These are phyloP conservation scores for Cladophialophora yegresii DNA, from an alignment of 2,329 filamentous ascomycete genomes.

Conservation along the genomic window DNA sequence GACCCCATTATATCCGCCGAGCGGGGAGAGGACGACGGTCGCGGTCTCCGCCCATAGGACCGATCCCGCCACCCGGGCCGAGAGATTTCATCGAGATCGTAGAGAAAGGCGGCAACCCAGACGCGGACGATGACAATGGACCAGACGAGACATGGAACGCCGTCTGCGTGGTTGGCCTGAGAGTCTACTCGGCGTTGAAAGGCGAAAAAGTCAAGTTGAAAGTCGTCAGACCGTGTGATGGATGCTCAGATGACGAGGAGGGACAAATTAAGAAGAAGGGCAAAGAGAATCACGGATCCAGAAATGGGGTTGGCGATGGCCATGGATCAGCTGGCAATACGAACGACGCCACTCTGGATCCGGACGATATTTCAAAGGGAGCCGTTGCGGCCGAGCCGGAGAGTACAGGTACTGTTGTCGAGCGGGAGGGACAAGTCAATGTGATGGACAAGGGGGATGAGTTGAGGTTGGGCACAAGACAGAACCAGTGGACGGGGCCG, in stretches of 20 bases:
- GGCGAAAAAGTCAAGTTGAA: constrained; percentile 24
- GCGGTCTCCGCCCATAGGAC: constrained; percentile 7
- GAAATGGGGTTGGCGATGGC: neutral
- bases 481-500: neutral
- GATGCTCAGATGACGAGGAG: constrained; percentile 2
- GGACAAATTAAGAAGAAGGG: neutral
- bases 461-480: neutral
- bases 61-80: neutral
- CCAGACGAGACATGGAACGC: constrained; percentile 59
- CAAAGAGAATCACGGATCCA: neutral
- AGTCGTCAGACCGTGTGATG: constrained; percentile 18
- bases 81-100: constrained; percentile 9
- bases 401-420: constrained; percentile 10
- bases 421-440: neutral
- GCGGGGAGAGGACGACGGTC: constrained; percentile 8
- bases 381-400: constrained; percentile 22
- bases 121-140: constrained; percentile 32
- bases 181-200: constrained; percentile 53
- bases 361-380: constrained; percentile 29
- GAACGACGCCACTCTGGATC: constrained; percentile 17
- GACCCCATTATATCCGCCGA: constrained; percentile 15
- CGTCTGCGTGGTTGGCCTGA: constrained; percentile 60
- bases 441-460: neutral
- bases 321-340: neutral
- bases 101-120: constrained; percentile 9